Evolutionary conservation across 2,329 filamentous ascomycete species (phyloP), one percentile per base, ranked within the genome.

Genomic region (Ophiocordyceps camponoti-leonardi): DNA sequence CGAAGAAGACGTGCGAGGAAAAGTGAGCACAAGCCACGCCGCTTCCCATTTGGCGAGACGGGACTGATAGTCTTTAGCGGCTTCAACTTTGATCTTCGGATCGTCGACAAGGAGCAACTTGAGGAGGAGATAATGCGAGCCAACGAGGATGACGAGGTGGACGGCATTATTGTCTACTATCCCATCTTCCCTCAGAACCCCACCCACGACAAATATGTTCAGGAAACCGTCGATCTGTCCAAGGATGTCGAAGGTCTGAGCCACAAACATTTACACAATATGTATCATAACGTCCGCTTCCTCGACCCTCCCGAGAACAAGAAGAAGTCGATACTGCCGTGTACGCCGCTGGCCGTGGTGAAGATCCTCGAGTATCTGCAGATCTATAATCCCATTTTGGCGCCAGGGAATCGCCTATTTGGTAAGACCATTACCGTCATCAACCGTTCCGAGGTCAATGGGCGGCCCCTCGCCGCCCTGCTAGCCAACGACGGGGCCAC

Each of bases 271-370:
- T 83, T 96, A 58, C 88, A 90, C 76, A 98, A 98, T 74, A 95
- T 98, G 88, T 98, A 96, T 68, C 85, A 95, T 71, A 98, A 98
- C 68, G 78, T 94, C 56, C 86, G 92, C 52, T 96, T 88, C 69
- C 73, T 98, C 47, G 92, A 98, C 64, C 69, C 79, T 22, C 81
- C 82, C 5, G 64, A 72, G 41, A 84, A 86, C 62, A 72, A 69
- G 48, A 84, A 86, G 62, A 96, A 98, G 69, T 93, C 83, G 43
- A 86, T 96, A 52, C 69, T 98, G 45, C 92, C 92, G 6, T 98
- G 92, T 71, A 98, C 92, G 2, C 92, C 92, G 16, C 75, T 98
- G 22, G 92, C 92, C 23, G 83, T 94, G 49, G 85, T 96, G 69
- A 98, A 98, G 73, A 93, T 96, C 53, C 74, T 98, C 49, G 92